These are phyloP conservation scores for Asparagopsis taxiformis DNA, from an alignment of 31 red algal species.

Conservation along the genomic window DNA sequence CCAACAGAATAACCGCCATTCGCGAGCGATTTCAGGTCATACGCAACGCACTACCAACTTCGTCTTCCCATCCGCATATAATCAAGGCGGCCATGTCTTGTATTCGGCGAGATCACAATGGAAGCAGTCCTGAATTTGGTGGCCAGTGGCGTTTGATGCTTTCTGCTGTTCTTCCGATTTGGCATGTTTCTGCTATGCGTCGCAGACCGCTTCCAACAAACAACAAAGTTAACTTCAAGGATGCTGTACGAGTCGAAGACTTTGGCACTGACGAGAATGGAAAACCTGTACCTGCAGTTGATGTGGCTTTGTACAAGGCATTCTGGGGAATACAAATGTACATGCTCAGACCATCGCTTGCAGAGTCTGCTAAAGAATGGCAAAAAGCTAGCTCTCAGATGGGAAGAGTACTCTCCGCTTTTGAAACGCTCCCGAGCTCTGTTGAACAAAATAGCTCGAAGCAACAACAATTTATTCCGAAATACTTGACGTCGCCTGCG, in stretches of 20 bases:
- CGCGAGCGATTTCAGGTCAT: conserved; percentile 3
- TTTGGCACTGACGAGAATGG: conserved; percentile 11
- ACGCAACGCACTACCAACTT: neutral
- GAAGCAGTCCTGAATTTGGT: conserved; percentile 10
- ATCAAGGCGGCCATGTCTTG: conserved; percentile 20
- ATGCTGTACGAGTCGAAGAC: neutral
- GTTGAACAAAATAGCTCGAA: too few relatives aligned
- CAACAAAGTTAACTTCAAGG: neutral
- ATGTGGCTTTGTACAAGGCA: conserved; percentile 33
- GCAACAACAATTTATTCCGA: neutral
- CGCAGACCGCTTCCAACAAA: conserved; percentile 3
- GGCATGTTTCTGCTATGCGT: conserved; percentile 42
- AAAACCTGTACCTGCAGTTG: conserved; percentile 4
- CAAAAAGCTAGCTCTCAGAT: conserved; percentile 2
- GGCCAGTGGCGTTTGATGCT: conserved; percentile 23
- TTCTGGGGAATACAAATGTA: conserved; percentile 39
- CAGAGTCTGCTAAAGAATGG: conserved; percentile 22
- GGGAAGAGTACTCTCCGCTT: conserved; percentile 19
- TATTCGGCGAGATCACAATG: conserved; percentile 16
- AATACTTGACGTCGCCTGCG: conserved; percentile 26
- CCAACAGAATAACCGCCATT: neutral
- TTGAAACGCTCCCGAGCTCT: conserved; percentile 19
- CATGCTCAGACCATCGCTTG: conserved; percentile 23
- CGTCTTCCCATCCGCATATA: neutral
- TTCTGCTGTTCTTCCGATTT: conserved; percentile 14